Percentiles rank a stretch among this genome's conserved stretches.
These are phyloP conservation scores for Saturnispora galanensis DNA, from an alignment of 805 yeast genomes.

Conservation along the genomic window DNA sequence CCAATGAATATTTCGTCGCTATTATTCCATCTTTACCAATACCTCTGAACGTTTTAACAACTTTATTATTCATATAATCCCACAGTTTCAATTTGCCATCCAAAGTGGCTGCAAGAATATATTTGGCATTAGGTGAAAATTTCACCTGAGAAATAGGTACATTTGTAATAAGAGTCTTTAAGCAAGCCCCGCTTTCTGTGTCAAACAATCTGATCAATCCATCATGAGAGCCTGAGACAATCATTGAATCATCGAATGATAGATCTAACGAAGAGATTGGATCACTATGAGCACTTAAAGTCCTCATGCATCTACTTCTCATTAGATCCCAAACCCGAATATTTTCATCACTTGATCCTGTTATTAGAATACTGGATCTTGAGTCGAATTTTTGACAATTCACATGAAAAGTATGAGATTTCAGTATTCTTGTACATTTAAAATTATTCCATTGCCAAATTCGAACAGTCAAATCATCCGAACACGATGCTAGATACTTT, in stretches of 20 bases:
- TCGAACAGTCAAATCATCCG: slow-evolving; percentile 75
- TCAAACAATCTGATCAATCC: slow-evolving; percentile 87
- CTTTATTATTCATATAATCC: slow-evolving; percentile 77
- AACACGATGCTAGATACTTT: slow-evolving; percentile 65
- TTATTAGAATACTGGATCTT: slow-evolving; percentile 68
- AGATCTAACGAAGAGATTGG: slow-evolving; percentile 73
- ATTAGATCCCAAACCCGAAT: slow-evolving; percentile 82
- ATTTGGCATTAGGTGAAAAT: slow-evolving; percentile 74
- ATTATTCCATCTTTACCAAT: slow-evolving; percentile 23
- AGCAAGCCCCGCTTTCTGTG: slow-evolving; percentile 79
- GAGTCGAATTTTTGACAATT: slow-evolving; percentile 58
- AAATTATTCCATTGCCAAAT: slow-evolving; percentile 55
- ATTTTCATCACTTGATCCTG: slow-evolving; percentile 87
- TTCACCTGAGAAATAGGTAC: slow-evolving; percentile 70
- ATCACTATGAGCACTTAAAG: slow-evolving; percentile 87
- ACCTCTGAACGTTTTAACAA: slow-evolving; percentile 52
- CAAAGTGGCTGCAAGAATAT: slow-evolving; percentile 63
- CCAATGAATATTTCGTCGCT: slow-evolving; percentile 41
- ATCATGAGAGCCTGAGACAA: slow-evolving; percentile 82
- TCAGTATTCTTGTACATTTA: slow-evolving; percentile 40
- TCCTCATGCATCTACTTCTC: slow-evolving; percentile 59
- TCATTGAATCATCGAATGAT: slow-evolving; percentile 69
- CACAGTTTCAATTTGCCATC: slow-evolving; percentile 75
- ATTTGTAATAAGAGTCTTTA: slow-evolving; percentile 75
- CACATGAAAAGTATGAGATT: slow-evolving; percentile 81